Evolutionary conservation across 805 yeast species (phyloP).

Genomic region (Saccharomyces jurei): DNA sequence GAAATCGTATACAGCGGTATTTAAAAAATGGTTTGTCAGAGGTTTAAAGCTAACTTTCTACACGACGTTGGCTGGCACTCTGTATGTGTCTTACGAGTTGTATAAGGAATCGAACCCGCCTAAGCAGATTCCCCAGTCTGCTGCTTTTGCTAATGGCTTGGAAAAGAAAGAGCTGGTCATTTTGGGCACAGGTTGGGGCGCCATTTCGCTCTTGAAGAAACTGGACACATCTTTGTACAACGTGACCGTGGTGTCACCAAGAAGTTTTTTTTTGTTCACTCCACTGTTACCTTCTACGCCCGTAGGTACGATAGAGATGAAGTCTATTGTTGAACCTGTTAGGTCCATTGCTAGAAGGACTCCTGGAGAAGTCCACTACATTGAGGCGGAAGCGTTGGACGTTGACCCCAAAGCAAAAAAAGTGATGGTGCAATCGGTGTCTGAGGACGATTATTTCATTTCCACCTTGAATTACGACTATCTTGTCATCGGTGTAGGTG

Average conservation of each 20-base stretch:
- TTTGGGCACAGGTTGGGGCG: constrained; percentile 93
- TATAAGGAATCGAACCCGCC: constrained; percentile 57
- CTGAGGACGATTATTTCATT: constrained; percentile 35
- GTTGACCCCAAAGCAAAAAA: constrained; percentile 69
- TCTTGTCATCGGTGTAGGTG: constrained; percentile 89
- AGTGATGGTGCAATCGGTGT: constrained; percentile 48
- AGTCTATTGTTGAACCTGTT: constrained; percentile 91
- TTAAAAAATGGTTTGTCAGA: not conserved
- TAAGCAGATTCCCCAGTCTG: constrained; percentile 51
- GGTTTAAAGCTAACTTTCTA: constrained; percentile 40
- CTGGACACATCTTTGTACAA: constrained; percentile 82
- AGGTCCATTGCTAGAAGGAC: constrained; percentile 75
- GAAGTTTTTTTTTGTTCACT: constrained; percentile 91
- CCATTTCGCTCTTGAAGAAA: constrained; percentile 73
- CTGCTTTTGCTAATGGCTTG: constrained; percentile 39
- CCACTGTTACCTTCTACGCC: constrained; percentile 94
- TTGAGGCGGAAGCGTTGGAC: constrained; percentile 84
- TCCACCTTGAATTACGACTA: constrained; percentile 62
- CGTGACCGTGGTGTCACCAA: constrained; percentile 84
- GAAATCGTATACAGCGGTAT: not conserved
- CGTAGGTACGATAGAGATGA: constrained; percentile 82
- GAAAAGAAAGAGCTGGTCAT: constrained; percentile 47
- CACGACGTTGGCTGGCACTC: constrained; percentile 38
- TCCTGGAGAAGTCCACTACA: constrained; percentile 69
- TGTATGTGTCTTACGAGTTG: constrained; percentile 53